Evolutionary conservation across 345 rosid genomes (phyloP), one percentile per base, ranked within the genome.

Genomic region (Isatis tinctoria): DNA sequence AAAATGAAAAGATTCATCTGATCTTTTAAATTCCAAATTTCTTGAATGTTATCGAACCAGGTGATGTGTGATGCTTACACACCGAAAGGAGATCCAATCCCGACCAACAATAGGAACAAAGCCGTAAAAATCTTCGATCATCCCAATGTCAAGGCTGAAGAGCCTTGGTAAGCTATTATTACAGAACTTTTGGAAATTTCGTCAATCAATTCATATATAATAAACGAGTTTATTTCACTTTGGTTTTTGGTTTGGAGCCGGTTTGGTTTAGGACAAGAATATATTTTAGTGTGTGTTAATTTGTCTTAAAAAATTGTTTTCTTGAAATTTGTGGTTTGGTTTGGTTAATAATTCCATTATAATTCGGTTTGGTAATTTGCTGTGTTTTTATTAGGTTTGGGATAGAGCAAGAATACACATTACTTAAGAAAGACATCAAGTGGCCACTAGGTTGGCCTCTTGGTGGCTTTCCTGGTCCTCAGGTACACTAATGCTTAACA

Each of bases 401-500:
- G 60, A 95, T 92, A 69, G 97, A 95, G 85, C 99, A 95, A 84
- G 99, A 95, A 80, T 95, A 95, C 85, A 91, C 97, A 71, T 85
- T 95, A 58, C 84, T 95, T 65, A 91, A 87, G 78, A 60, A 83
- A 77, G 82, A 92, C 70, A 85, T 90, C 36, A 86, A 82, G 70
- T 95, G 99, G 97, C 99, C 99, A 63, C 81, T 95, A 82, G 99
- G 99, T 69, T 95, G 99, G 99, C 99, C 97, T 54, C 87, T 87
- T 67, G 99, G 99, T 81, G 99, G 82, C 44, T 95, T 81, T 75
- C 99, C 96, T 64, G 96, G 97, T 74, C 97, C 97, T 69, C 97
- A 95, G 97, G 97, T 90, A 53, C 10, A 10, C 20, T 52, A 33
- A 10, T 30, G 73, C 16, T 52, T 26, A 52, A 12, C 17, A 12